Conservation (phyloP, 2,329 filamentous ascomycete genomes). For the Chaetothyriales sp. region DNA sequence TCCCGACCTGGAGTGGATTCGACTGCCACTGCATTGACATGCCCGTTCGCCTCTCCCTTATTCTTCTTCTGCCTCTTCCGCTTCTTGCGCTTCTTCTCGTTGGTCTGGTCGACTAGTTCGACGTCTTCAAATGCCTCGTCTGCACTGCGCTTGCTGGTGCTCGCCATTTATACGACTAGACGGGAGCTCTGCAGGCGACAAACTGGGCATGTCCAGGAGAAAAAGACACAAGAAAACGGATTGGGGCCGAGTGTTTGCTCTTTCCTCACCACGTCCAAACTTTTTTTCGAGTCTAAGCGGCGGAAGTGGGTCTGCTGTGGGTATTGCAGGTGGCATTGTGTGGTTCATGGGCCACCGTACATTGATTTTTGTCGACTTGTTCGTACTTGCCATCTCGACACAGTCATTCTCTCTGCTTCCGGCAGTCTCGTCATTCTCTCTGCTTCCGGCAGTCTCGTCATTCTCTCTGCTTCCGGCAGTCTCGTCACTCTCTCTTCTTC, state of each 20-base stretch:
- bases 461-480: no score
- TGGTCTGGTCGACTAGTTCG: conserved; percentile 19
- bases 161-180: conserved; percentile 5
- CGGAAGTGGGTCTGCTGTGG: neutral
- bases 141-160: conserved; percentile 9
- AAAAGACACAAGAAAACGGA: neutral
- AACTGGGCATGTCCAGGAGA: neutral
- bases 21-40: neutral
- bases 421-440: no score
- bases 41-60: neutral
- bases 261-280: neutral
- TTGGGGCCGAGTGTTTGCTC: neutral
- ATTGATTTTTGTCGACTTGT: neutral
- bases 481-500: no score
- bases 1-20: neutral
- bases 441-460: no score
- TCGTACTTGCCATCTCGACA: neutral
- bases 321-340: neutral
- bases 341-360: neutral
- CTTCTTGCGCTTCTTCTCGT: conserved; percentile 22
- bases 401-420: no score
- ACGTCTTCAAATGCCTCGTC: conserved; percentile 10
- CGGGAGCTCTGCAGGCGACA: neutral
- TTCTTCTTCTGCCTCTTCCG: conserved; percentile 16
- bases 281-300: neutral